Evolutionary conservation across 2,329 filamentous ascomycete species (phyloP), one percentile per base, ranked within the genome.

Genomic region (Claviceps spartinae): DNA sequence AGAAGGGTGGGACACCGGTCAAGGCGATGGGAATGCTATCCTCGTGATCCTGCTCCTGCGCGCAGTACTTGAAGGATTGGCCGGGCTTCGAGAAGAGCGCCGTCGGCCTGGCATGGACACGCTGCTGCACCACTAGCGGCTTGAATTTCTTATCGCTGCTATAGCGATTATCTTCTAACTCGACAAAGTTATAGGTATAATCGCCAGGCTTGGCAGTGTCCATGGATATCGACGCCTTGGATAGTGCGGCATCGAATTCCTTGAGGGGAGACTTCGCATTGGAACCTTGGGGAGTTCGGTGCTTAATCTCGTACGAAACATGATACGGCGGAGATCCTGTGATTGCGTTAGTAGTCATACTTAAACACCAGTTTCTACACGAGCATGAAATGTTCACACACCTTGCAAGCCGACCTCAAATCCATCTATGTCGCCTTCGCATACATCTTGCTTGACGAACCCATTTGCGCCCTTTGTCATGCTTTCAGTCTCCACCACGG

Each of bases 21-120:
- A 98, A 76, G 2, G 79, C 83, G 54, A 98, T 85, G 0, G 91
- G 90, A 51, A 98, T 95, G 42, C 80, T 82, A 62, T 98, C 90
- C 61, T 94, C 88, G 36, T 83, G 81, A 51, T 81, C 81, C 49
- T 85, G 79, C 60, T 95, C 88, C 47, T 89, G 83, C 65, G 89
- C 85, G 70, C 93, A 98, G 68, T 91, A 95, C 65, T 93, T 95
- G 74, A 96, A 96, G 0, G 88, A 90, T 66, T 93, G 93, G 16
- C 90, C 90, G 3, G 90, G 88, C 58, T 87, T 87, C 54, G 78
- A 76, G 63, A 98, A 98, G 5, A 78, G 75, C 4, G 90, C 93
- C 2, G 83, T 81, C 1, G 93, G 93, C 54, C 85, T 86, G 14
- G 88, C 77, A 61, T 95, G 85, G 48, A 98, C 88, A 24, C 77